A percentile compares a stretch with the other conserved stretches of the same genome.
phyloP scores from a whole-genome alignment of 2,329 filamentous ascomycete genomes.

The Sclerotinia glacialis region DNA sequence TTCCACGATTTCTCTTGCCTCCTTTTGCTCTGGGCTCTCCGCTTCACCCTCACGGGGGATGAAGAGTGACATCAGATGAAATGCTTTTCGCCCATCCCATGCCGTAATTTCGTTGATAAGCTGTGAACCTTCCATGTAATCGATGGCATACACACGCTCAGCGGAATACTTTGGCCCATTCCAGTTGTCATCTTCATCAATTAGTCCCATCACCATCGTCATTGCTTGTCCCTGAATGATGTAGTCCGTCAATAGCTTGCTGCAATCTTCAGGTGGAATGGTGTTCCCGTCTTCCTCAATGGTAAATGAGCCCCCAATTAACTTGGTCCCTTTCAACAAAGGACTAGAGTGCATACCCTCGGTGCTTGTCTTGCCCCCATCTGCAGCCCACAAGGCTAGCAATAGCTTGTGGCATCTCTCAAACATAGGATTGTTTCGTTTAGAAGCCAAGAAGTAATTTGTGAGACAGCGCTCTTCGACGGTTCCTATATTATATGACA shows the following conservation, averaged over 20 bases:
- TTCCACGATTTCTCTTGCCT: slow-evolving; percentile 52
- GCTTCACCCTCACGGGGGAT: slow-evolving; percentile 42
- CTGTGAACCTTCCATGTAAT: slow-evolving; percentile 51
- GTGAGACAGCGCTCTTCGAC: slow-evolving; percentile 42
- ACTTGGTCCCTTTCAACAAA: slow-evolving; percentile 46
- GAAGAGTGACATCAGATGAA: slow-evolving; percentile 48
- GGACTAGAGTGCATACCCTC: slow-evolving; percentile 50
- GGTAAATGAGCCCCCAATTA: slow-evolving; percentile 38
- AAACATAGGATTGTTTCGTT: slow-evolving; percentile 48
- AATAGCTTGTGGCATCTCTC: slow-evolving; percentile 49
- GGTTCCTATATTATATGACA: slow-evolving; percentile 47
- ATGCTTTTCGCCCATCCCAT: slow-evolving; percentile 51
- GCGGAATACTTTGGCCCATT: slow-evolving; percentile 52
- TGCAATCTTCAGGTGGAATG: slow-evolving; percentile 43
- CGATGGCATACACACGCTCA: slow-evolving; percentile 49
- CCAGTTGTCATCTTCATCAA: slow-evolving; percentile 52
- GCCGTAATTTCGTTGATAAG: slow-evolving; percentile 52
- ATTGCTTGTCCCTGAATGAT: slow-evolving; percentile 56
- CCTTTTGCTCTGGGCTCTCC: slow-evolving; percentile 47
- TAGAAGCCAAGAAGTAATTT: slow-evolving; percentile 50
- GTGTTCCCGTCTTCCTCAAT: slow-evolving; percentile 39
- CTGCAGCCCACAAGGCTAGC: slow-evolving; percentile 49
- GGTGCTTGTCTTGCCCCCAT: slow-evolving; percentile 48
- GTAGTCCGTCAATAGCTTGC: slow-evolving; percentile 52
- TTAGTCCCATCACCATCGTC: slow-evolving; percentile 50